Conservation (phyloP, 495 filamentous ascomycete genomes). For the Parachaetomium inaequale region DNA sequence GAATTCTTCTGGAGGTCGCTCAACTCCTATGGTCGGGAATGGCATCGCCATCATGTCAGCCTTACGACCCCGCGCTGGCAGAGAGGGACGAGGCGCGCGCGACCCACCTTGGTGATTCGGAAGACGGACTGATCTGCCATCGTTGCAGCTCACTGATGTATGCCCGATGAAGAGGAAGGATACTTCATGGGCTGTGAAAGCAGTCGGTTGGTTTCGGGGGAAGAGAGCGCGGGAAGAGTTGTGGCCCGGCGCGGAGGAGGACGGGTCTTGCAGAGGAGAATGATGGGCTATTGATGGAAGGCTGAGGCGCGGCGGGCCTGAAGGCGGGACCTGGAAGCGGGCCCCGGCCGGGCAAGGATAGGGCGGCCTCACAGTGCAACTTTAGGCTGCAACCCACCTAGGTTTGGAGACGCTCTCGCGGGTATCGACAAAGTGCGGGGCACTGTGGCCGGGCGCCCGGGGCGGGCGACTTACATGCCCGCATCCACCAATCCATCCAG, state of each 20-base stretch:
- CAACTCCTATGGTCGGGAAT: constrained; percentile 59
- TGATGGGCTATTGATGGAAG: constrained; percentile 5
- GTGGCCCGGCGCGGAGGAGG: not conserved
- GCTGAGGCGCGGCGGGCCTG: not conserved
- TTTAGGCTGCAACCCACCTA: not conserved
- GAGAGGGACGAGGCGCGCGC: constrained; percentile 18
- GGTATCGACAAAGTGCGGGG: not conserved
- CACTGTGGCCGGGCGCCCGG: not conserved
- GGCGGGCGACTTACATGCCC: not conserved
- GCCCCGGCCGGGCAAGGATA: not conserved
- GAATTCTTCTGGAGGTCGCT: constrained; percentile 73
- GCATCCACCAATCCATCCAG: not conserved
- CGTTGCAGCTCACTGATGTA: constrained; percentile 21
- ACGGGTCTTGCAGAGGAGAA: not conserved
- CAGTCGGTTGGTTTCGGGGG: not conserved
- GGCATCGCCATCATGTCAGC: constrained; percentile 34
- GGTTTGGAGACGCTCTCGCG: not conserved
- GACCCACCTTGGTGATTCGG: constrained; percentile 71
- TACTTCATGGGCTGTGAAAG: not conserved
- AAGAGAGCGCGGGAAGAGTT: no score
- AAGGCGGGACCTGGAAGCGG: not conserved
- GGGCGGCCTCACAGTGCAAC: not conserved
- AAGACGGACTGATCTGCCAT: constrained; percentile 86
- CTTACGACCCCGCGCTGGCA: constrained; percentile 30
- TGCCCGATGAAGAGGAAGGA: not conserved